Conservation (phyloP, 495 filamentous ascomycete genomes). For the Margaritispora aquatica region DNA sequence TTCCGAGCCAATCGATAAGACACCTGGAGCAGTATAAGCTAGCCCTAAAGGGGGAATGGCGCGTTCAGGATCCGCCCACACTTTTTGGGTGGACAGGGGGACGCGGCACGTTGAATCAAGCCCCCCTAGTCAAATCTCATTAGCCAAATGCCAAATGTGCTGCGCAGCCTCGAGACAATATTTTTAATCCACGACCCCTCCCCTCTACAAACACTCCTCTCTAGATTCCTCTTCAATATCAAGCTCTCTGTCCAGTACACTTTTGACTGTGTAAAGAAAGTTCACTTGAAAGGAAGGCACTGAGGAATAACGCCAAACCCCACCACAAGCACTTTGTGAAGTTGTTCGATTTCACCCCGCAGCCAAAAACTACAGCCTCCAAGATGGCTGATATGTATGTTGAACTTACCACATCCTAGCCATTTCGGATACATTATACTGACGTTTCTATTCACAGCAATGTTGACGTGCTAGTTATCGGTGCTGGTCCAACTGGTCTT, state of each 20-base stretch:
- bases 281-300: too few species aligned
- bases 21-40: background rate
- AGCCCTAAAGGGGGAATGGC: background rate
- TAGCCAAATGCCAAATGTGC: background rate
- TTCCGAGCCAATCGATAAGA: background rate
- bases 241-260: too few species aligned
- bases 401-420: background rate
- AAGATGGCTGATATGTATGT: slow-evolving; percentile 36
- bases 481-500: slow-evolving; percentile 92
- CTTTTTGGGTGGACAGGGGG: too few species aligned
- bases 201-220: background rate
- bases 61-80: background rate
- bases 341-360: background rate
- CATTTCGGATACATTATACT: too few species aligned
- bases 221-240: background rate
- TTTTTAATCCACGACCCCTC: background rate
- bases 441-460: slow-evolving; percentile 43
- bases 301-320: too few species aligned
- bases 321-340: background rate
- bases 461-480: slow-evolving; percentile 97
- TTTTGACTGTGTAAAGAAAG: too few species aligned
- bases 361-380: background rate
- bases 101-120: too few species aligned
- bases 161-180: background rate
- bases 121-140: background rate